phyloP scores from a whole-genome alignment of 2,329 filamentous ascomycete species.

The Dothistroma septosporum region DNA sequence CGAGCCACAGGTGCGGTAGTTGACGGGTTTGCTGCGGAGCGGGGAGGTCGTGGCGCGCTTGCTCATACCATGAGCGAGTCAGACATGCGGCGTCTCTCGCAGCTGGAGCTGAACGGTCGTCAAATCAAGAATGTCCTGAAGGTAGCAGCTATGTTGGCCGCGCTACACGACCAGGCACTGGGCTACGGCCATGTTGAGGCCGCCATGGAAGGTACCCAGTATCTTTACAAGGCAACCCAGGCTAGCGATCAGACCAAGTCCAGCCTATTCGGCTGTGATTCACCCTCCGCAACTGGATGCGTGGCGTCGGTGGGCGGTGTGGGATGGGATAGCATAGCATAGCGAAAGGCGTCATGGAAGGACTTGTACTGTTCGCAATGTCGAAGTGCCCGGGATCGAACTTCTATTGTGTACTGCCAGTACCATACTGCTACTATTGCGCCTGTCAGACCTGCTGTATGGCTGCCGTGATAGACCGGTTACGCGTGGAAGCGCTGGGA shows the following conservation, averaged over 20 bases:
- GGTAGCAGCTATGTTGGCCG: constrained; percentile 37
- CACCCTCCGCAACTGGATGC: background rate
- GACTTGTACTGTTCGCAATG: background rate
- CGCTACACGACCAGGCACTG: constrained; percentile 23
- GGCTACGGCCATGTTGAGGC: constrained; percentile 30
- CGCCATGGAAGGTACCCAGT: background rate
- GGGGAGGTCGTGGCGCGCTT: constrained; percentile 4
- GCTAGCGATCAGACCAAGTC: background rate
- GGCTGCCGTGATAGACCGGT: too few species aligned
- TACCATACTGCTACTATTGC: too few species aligned
- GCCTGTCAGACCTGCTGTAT: too few species aligned
- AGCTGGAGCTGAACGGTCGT: constrained; percentile 37
- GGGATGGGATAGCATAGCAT: background rate
- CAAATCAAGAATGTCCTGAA: constrained; percentile 45
- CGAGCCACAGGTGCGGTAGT: constrained; percentile 15
- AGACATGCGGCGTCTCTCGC: constrained; percentile 31
- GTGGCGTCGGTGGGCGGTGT: background rate
- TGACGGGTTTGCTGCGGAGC: background rate
- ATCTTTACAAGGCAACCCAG: background rate
- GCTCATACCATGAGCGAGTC: constrained; percentile 30
- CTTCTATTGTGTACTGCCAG: too few species aligned
- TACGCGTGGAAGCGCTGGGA: too few species aligned
- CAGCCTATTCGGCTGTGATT: background rate
- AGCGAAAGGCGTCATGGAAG: background rate
- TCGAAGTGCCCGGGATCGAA: too few species aligned